Conservation (phyloP, 1,284 basidiomycete species). For the Moniliophthora roreri region DNA sequence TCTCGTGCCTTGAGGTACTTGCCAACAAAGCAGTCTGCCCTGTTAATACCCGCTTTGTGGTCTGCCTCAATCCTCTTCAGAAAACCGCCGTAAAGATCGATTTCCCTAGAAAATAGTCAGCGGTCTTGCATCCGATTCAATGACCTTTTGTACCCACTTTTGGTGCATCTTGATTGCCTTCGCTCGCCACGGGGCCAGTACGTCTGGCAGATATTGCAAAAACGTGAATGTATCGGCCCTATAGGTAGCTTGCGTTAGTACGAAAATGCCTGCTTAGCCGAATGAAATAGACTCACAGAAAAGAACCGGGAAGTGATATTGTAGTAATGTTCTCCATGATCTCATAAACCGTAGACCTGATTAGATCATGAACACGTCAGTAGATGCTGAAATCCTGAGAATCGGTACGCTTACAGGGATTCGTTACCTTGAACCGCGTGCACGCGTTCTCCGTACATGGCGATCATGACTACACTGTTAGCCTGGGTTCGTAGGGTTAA, state of each 20-base stretch:
- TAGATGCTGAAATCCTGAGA: background rate
- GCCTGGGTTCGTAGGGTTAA: background rate
- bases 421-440: background rate
- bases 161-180: slow-evolving; percentile 15
- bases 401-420: background rate
- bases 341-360: background rate
- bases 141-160: slow-evolving; percentile 1
- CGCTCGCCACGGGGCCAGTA: background rate
- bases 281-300: background rate
- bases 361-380: too few relatives aligned
- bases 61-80: slow-evolving; percentile 3
- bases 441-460: background rate
- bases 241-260: background rate
- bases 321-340: background rate
- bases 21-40: background rate
- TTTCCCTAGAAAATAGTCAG: slow-evolving; percentile 2
- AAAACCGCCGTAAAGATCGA: slow-evolving; percentile 3
- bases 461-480: background rate
- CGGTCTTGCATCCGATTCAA: too few relatives aligned
- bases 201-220: background rate
- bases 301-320: background rate
- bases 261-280: background rate
- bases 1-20: slow-evolving; percentile 16
- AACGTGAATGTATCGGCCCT: background rate
- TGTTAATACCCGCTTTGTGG: background rate